These are phyloP conservation scores for Macadamia integrifolia DNA, from an alignment of 164 flowering plant species.

Conservation along the genomic window DNA sequence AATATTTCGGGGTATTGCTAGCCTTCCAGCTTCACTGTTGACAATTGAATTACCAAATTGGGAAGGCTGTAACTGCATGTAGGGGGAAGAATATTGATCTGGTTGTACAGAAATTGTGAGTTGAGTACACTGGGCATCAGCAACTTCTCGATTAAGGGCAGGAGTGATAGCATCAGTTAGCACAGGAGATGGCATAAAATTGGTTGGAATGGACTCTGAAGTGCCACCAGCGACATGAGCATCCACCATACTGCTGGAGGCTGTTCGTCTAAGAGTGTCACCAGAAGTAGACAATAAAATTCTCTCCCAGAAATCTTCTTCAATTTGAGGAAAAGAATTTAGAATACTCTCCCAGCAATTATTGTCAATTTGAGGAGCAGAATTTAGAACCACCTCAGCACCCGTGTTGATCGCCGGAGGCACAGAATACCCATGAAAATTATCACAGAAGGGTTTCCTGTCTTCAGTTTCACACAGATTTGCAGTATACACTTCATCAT, in stretches of 20 bases:
- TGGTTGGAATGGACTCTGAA: conserved; percentile 14
- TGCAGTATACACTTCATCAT: conserved; percentile 25
- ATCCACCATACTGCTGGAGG: conserved; percentile 15
- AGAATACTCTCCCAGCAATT: conserved; percentile 33
- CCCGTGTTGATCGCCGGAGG: conserved; percentile 12
- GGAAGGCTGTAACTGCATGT: conserved; percentile 29
- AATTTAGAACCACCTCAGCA: conserved; percentile 20
- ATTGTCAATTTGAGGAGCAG: conserved; percentile 19
- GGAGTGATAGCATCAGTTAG: conserved; percentile 43
- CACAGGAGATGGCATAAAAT: conserved; percentile 24
- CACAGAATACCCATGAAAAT: conserved; percentile 11
- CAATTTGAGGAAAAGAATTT: conserved; percentile 14
- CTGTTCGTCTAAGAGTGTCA: conserved; percentile 9
- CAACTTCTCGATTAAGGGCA: conserved; percentile 28
- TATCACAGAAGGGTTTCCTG: conserved; percentile 38
- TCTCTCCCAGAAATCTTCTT: conserved; percentile 36
- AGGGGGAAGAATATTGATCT: conserved; percentile 21
- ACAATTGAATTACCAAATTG: conserved; percentile 22
- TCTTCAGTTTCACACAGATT: conserved; percentile 35
- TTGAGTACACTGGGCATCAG: conserved; percentile 17
- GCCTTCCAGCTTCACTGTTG: conserved; percentile 34
- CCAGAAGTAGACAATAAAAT: conserved; percentile 9
- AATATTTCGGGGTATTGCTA: conserved; percentile 21
- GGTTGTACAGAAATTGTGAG: conserved; percentile 13
- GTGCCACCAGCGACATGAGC: conserved; percentile 7